Evolutionary conservation across 192 early-diverging fungal species (phyloP).

Genomic region (Mortierella hygrophila): DNA sequence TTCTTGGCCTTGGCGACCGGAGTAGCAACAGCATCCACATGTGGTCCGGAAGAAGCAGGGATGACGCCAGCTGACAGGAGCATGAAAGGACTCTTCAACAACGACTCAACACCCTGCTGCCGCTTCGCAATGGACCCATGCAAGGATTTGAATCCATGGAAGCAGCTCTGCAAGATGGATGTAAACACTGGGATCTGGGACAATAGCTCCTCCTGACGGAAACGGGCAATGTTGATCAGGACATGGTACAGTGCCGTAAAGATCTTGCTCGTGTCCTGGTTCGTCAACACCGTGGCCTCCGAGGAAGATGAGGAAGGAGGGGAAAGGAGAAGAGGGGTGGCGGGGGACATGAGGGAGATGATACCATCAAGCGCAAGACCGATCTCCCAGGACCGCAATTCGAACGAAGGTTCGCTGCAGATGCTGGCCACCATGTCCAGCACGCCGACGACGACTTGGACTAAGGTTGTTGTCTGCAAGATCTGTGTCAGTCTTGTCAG

Average conservation of each 20-base stretch:
- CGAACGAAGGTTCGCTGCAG: constrained; percentile 40
- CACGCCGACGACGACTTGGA: constrained; percentile 41
- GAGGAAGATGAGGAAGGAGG: constrained; percentile 6
- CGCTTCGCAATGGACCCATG: constrained; percentile 61
- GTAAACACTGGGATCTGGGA: constrained; percentile 65
- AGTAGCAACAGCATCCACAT: constrained; percentile 4
- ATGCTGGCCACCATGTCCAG: constrained; percentile 57
- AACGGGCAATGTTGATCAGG: constrained; percentile 61
- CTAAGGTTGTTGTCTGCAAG: constrained; percentile 50
- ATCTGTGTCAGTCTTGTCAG: constrained; percentile 55
- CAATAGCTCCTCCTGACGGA: constrained; percentile 64
- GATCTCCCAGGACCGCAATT: constrained; percentile 40
- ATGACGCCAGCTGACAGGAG: constrained; percentile 54
- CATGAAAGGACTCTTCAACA: constrained; percentile 56
- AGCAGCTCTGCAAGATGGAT: constrained; percentile 63
- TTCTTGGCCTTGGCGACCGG: constrained; percentile 19
- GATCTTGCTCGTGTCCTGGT: constrained; percentile 52
- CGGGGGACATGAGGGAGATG: constrained; percentile 56
- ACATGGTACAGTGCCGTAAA: constrained; percentile 66
- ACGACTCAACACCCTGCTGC: constrained; percentile 31
- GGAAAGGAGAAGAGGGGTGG: constrained; percentile 46
- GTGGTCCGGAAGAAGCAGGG: constrained; percentile 24
- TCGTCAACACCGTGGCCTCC: constrained; percentile 13
- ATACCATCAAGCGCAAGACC: constrained; percentile 54
- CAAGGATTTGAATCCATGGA: constrained; percentile 71